These are phyloP conservation scores for Volvox reticuliferus DNA, from an alignment of 139 green algal genomes.

Conservation along the genomic window DNA sequence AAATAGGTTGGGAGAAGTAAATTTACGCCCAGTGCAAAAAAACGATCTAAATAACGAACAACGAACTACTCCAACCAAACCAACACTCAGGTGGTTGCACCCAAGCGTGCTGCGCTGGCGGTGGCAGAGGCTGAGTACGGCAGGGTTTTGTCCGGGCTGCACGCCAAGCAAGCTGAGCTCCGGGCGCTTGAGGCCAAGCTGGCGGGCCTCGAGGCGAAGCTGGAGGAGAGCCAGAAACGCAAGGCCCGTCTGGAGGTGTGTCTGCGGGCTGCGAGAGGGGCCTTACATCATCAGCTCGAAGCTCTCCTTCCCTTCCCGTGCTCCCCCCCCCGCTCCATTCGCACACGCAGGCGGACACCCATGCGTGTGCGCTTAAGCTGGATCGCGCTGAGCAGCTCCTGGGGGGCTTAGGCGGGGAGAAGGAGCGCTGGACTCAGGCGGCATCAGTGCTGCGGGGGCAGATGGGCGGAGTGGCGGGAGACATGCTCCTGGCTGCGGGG, in stretches of 20 bases:
- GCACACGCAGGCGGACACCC: constrained; percentile 58
- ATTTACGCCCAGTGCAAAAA: no score
- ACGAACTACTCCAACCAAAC: no score
- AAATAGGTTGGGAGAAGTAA: no score
- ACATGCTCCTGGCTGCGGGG: constrained; percentile 75
- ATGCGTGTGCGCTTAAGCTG: constrained; percentile 79
- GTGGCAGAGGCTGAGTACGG: constrained; percentile 70
- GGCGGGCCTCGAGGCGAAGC: constrained; percentile 67
- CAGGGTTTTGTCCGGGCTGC: constrained; percentile 74
- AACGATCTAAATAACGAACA: no score
- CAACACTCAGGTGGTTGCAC: constrained; percentile 68
- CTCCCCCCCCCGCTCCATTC: neutral
- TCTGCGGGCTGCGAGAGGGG: no score
- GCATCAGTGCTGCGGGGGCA: constrained; percentile 62
- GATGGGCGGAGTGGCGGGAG: constrained; percentile 68
- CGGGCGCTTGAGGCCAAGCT: constrained; percentile 74
- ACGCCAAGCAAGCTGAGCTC: constrained; percentile 79
- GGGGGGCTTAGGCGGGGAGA: constrained; percentile 73
- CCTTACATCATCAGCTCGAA: no score
- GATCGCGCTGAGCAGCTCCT: constrained; percentile 81
- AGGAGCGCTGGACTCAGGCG: constrained; percentile 64
- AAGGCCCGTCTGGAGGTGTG: constrained; percentile 68
- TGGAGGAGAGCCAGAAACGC: constrained; percentile 64
- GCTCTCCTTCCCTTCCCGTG: neutral
- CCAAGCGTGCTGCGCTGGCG: constrained; percentile 74